Base-by-base conservation (phyloP, 163 green algal genomes). In the Scenedesmus sp. region DNA sequence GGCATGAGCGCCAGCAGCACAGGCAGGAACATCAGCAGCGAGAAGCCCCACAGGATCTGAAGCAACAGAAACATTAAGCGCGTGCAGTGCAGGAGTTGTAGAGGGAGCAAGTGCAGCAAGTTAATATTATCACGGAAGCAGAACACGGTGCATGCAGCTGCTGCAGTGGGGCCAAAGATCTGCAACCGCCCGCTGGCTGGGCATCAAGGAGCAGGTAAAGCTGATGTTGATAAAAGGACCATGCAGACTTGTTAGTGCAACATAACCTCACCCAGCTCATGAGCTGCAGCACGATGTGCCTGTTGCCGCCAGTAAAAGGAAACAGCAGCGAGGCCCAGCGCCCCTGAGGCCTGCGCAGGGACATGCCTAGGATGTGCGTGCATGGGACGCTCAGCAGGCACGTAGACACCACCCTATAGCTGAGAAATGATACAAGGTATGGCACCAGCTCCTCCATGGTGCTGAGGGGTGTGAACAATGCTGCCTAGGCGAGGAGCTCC, bases 201-300 rank as follows among this genome's bases (percentile, higher is more conserved):
- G 13, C 15, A 26, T 26, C 35, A 43, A 9, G 35, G 37, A 18
- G 10, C 13, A 35, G 72, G 16, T 18, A 16, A 40, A 33, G 46
- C 37, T 65, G 86, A 61, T 18, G 49, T 37, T n/a, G 40, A 16
- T 56, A 0, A 3, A 83, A 10, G 0, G 7, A 49, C 37, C 73
- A 49, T 49, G 26, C 42, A 4, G 13, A 40, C 37, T 35, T 37
- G 76, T 37, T 37, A 6, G 5, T 35, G 26, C 76, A 59, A 12
- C 35, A 88, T 16, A 26, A 40, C 22, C 93, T 91, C 37, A 95
- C 93, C 93, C 93, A 95, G 30, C 79, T 87, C 13, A 90, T 83
- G 3, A 93, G 84, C 84, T 93, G 90, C 35, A 95, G 91, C 0
- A 91, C 85, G n/a, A 92, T 65, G 53, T 93, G 89, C 12, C 92